Percentiles rank a stretch among this genome's conserved stretches.
Evolutionary conservation across 1,139 yeast species (phyloP).

Genomic region (Suhomyces atakaporum): DNA sequence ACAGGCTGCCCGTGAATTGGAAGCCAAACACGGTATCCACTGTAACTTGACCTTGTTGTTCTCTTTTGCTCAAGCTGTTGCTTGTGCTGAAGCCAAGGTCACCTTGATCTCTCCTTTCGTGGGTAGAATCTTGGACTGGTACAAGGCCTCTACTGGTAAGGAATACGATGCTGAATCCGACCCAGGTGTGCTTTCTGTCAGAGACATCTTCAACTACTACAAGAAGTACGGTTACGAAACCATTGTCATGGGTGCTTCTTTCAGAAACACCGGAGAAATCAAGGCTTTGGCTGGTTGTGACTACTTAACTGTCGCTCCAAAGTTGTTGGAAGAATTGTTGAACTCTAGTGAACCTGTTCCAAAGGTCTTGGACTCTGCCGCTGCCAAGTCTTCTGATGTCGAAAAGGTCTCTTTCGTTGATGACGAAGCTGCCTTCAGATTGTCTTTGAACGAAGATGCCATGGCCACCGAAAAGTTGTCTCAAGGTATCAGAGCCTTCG

Average conservation of each 20-base stretch:
- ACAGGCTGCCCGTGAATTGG: slow-evolving; percentile 96
- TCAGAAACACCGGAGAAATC: slow-evolving; percentile 97
- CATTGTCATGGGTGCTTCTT: slow-evolving; percentile 99
- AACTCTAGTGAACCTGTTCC: slow-evolving; percentile 81
- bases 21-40: slow-evolving; percentile 87
- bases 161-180: slow-evolving; percentile 77
- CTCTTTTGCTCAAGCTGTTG: slow-evolving; percentile 96
- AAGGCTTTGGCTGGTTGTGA: slow-evolving; percentile 97
- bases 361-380: slow-evolving; percentile 69
- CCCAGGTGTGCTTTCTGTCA: slow-evolving; percentile 96
- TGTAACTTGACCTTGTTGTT: slow-evolving; percentile 93
- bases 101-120: slow-evolving; percentile 98
- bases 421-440: slow-evolving; percentile 90
- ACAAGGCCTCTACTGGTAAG: slow-evolving; percentile 92
- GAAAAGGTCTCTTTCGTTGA: slow-evolving; percentile 80
- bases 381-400: slow-evolving; percentile 50
- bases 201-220: slow-evolving; percentile 91
- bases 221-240: slow-evolving; percentile 95
- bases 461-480: slow-evolving; percentile 98
- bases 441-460: slow-evolving; percentile 89
- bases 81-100: slow-evolving; percentile 96
- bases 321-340: slow-evolving; percentile 83
- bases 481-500: slow-evolving; percentile 96
- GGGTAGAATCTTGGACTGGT: slow-evolving; percentile 99
- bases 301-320: slow-evolving; percentile 93